phyloP scores from a whole-genome alignment of 805 yeast species.

The Yarrowia keelungensis region DNA sequence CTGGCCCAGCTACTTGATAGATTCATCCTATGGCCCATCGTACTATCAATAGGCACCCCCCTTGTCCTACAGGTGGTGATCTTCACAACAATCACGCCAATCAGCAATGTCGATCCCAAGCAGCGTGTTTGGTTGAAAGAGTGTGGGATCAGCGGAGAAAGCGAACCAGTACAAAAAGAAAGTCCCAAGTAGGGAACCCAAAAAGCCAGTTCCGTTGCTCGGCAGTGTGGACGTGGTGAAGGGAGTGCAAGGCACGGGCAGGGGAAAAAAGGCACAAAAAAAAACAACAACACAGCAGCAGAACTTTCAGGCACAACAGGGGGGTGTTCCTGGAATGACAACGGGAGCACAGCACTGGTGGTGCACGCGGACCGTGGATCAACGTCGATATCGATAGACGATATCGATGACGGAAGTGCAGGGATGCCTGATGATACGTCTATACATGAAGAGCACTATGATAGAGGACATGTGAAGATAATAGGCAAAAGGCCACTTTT shows the following conservation, averaged over 20 bases:
- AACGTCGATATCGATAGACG: not conserved
- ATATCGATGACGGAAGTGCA: not conserved
- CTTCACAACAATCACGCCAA: conserved; percentile 35
- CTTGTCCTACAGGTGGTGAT: conserved; percentile 6
- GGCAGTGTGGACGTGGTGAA: conserved; percentile 10
- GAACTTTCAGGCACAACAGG: conserved; percentile 22
- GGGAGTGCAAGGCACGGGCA: conserved; percentile 32
- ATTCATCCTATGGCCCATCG: conserved; percentile 7
- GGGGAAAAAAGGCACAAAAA: no score
- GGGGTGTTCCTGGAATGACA: conserved; percentile 27
- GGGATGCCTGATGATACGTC: not conserved
- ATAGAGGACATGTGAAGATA: not conserved
- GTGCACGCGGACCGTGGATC: conserved; percentile 13
- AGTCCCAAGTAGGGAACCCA: not conserved
- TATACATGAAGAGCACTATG: not conserved
- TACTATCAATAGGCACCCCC: conserved; percentile 7
- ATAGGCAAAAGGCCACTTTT: not conserved
- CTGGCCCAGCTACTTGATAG: not conserved
- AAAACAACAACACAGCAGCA: not conserved
- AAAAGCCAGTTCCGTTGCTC: conserved; percentile 8
- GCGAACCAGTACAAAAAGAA: conserved; percentile 8
- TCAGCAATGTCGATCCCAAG: conserved; percentile 35
- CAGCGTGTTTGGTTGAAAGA: conserved; percentile 26
- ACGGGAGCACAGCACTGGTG: not conserved
- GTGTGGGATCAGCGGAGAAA: conserved; percentile 6